Evolutionary conservation across 2,329 filamentous ascomycete genomes (phyloP), one percentile per base, ranked within the genome.

Genomic region (Aspergillus awamori): DNA sequence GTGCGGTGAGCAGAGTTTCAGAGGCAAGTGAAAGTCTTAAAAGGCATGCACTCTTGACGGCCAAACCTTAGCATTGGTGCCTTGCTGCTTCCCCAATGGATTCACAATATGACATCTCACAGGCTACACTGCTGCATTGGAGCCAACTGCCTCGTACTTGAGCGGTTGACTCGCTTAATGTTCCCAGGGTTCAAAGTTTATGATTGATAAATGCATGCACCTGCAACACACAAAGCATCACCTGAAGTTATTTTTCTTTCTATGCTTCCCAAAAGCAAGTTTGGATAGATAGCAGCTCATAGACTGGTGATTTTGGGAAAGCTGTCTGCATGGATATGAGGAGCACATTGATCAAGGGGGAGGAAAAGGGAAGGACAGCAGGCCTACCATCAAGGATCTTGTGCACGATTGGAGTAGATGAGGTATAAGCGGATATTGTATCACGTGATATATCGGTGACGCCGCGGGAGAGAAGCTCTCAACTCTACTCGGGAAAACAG

Each of bases 1-100:
- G 59, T 65, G 64, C 65, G 60, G 64, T 64, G 65, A 65, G 55
- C 51, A 55, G 33, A 58, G 36, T 48, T 36, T n/a, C 43, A 43
- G 26, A 47, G 22, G 22, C 53, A 62, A 38, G 13, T 53, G 48
- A 56, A 60, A 45, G 45, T 26, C 33, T 38, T 39, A 43, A 36
- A 26, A 43, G 56, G 41, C 43, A 60, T 60, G 54, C 22, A 39
- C 41, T 59, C n/a, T 41, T 30, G 48, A 22, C 22, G 17, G 43
- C 43, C 56, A 53, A 30, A 58, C 59, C 55, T 65, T 51, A 20
- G 53, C 36, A 62, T 53, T 22, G 39, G 58, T 58, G 54, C 52
- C 59, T 57, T 64, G 57, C 56, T 59, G 36, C 45, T 55, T 24
- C 36, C 57, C 13, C 57, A 57, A 49, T 55, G 51, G 48, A 49